Base-by-base conservation (phyloP, 768 basidiomycete species). In the Epithele typhae region DNA sequence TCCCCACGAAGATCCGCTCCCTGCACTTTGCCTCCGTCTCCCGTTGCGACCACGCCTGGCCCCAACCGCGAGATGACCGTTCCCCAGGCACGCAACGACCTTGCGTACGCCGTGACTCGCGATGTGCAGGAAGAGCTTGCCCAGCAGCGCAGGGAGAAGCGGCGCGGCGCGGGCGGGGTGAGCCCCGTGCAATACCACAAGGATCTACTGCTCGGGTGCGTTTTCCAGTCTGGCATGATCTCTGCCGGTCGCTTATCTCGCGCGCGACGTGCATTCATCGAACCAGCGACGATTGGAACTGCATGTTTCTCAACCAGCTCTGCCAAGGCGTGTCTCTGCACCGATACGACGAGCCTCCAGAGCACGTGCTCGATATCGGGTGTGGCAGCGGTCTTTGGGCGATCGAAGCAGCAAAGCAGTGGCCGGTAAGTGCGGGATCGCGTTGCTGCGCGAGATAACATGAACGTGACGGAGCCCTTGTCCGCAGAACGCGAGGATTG, bases 301-400 rank as follows among this genome's bases (percentile, higher is more conserved):
- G 77, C 46, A 75, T 84, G 73, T 83, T 85, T 62, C 64, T 82
- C 53, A 65, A 66, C 27, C 72, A 49, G 60, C 43, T 80, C 69
- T 52, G 76, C 59, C 59, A 68, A 40, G 67, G 73, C 17, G 57
- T 83, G 25, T 80, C 85, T 0, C 69, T 80, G 48, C 73, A 79
- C 55, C 65, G 71, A 36, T 81, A 82, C 41, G 65, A 71, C 7
- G 58, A 56, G 0, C 74, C 78, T 2, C 87, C 85, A 0, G 19
- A 58, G 1, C 61, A 66, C 3, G 68, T 86, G 0, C 75, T 90
- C 10, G 84, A 87, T 56, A 64, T 90, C 8, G 87, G 85, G 0
- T 87, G 84, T 57, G 85, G 87, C 5, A 74, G 69, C 37, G 87
- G 87, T 1, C 72, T 74, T 41, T 90, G 87, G 87, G 75, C 74